phyloP scores from a whole-genome alignment of 2,329 filamentous ascomycete genomes.

The Diplodia sapinea region DNA sequence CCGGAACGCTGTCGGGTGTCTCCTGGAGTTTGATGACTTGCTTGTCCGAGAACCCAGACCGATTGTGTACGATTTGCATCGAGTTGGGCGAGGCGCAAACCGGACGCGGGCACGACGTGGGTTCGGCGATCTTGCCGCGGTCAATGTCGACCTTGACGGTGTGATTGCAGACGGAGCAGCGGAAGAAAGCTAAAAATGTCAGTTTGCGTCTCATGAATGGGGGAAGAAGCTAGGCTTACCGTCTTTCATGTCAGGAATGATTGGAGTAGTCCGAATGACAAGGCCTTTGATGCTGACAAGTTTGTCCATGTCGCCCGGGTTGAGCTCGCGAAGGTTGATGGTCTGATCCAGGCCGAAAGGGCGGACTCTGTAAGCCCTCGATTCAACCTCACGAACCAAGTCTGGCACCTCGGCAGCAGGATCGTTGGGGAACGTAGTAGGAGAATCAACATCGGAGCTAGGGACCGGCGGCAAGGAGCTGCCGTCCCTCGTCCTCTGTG shows the following conservation, averaged over 20 bases:
- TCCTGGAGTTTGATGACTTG: slow-evolving; percentile 99
- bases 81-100: slow-evolving; percentile 87
- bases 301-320: slow-evolving; percentile 96
- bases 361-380: slow-evolving; percentile 81
- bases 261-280: slow-evolving; percentile 92
- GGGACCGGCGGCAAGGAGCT: slow-evolving; percentile 80
- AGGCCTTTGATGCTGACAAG: slow-evolving; percentile 93
- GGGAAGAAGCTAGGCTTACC: slow-evolving; percentile 38
- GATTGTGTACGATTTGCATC: slow-evolving; percentile 98
- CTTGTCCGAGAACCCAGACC: slow-evolving; percentile 93
- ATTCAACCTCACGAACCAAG: slow-evolving; percentile 75
- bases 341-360: slow-evolving; percentile 86
- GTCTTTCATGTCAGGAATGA: slow-evolving; percentile 99
- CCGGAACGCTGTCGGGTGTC: slow-evolving; percentile 90
- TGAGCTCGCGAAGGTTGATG: slow-evolving; percentile 91
- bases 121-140: slow-evolving; percentile 93
- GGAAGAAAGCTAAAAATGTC: slow-evolving; percentile 75
- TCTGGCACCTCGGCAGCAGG: slow-evolving; percentile 66
- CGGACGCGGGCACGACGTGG: slow-evolving; percentile 82
- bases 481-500: slow-evolving; percentile 53
- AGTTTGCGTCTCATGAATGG: slow-evolving; percentile 32
- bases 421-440: slow-evolving; percentile 42
- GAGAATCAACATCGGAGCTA: slow-evolving; percentile 72
- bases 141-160: slow-evolving; percentile 90
- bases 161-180: slow-evolving; percentile 90